Conservation (phyloP, 148 eudicot species). For the Mesembryanthemum crystallinum region DNA sequence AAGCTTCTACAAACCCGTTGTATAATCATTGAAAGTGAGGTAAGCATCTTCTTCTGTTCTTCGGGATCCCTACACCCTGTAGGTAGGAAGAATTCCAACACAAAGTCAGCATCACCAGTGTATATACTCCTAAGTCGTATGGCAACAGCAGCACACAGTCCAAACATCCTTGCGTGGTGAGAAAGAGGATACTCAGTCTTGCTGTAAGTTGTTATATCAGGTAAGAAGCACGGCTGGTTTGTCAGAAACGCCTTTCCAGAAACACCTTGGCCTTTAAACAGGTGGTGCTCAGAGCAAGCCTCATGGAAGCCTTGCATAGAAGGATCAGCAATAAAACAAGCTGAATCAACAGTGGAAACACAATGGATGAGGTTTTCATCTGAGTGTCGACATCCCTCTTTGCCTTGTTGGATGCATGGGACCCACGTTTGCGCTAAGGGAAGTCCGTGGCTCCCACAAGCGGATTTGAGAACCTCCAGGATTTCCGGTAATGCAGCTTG, state of each 20-base stretch:
- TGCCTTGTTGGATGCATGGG: constrained; percentile 73
- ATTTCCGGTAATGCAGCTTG: constrained; percentile 75
- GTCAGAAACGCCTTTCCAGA: constrained; percentile 71
- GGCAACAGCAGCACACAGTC: constrained; percentile 73
- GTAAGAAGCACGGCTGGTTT: constrained; percentile 71
- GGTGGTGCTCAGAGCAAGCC: constrained; percentile 87
- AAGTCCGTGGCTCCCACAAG: constrained; percentile 58
- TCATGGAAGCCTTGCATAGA: constrained; percentile 56
- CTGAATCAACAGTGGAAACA: constrained; percentile 69
- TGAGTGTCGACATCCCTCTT: constrained; percentile 67
- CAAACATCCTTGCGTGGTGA: constrained; percentile 82
- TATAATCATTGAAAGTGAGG: constrained; percentile 56
- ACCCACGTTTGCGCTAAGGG: constrained; percentile 95
- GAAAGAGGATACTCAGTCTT: constrained; percentile 87
- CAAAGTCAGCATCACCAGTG: constrained; percentile 63
- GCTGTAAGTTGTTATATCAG: constrained; percentile 53
- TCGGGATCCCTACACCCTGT: constrained; percentile 45
- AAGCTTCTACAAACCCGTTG: constrained; percentile 65
- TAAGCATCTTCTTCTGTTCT: constrained; percentile 62
- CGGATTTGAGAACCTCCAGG: constrained; percentile 56
- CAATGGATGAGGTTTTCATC: constrained; percentile 57
- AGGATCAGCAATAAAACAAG: constrained; percentile 61
- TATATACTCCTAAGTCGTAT: constrained; percentile 72
- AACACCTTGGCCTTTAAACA: constrained; percentile 77
- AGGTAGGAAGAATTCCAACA: constrained; percentile 86